Conservation (phyloP, 805 yeast species). For the Saturnispora besseyi region DNA sequence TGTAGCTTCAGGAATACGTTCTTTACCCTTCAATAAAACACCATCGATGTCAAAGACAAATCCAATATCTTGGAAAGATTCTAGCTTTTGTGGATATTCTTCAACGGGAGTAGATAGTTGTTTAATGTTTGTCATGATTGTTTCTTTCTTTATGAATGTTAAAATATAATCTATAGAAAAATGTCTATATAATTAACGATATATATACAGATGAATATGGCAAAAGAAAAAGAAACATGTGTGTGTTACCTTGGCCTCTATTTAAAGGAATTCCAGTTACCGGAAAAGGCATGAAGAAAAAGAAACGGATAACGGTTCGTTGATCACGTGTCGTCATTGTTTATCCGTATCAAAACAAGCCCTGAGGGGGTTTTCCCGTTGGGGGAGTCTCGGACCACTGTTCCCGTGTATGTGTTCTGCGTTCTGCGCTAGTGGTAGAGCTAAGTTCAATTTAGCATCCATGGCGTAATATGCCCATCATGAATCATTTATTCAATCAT, state of each 20-base stretch:
- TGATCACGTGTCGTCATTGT: not conserved
- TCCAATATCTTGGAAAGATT: slow-evolving; percentile 19
- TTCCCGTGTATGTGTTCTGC: not conserved
- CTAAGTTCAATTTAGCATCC: not conserved
- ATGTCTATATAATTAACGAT: too few relatives aligned
- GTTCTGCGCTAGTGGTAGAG: too few relatives aligned
- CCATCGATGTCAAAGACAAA: slow-evolving; percentile 63
- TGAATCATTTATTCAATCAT: not conserved
- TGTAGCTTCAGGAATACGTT: slow-evolving; percentile 56
- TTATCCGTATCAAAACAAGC: not conserved
- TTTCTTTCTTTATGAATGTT: not conserved
- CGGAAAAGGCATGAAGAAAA: not conserved
- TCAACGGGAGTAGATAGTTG: slow-evolving; percentile 13
- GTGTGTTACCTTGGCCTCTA: not conserved
- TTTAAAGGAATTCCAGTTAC: not conserved
- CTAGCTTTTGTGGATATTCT: slow-evolving; percentile 9
- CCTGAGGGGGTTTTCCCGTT: not conserved
- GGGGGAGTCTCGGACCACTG: not conserved
- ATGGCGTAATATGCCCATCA: not conserved
- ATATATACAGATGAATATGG: too few relatives aligned
- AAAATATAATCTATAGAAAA: not conserved
- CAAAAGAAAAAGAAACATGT: too few relatives aligned
- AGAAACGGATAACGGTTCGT: not conserved
- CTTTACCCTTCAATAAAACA: slow-evolving; percentile 67
- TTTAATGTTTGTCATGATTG: slow-evolving; percentile 1